A percentile compares a stretch with the other conserved stretches of the same genome.
Conservation (phyloP, 2,329 filamentous ascomycete genomes). For the Elsinoe arachidis region DNA sequence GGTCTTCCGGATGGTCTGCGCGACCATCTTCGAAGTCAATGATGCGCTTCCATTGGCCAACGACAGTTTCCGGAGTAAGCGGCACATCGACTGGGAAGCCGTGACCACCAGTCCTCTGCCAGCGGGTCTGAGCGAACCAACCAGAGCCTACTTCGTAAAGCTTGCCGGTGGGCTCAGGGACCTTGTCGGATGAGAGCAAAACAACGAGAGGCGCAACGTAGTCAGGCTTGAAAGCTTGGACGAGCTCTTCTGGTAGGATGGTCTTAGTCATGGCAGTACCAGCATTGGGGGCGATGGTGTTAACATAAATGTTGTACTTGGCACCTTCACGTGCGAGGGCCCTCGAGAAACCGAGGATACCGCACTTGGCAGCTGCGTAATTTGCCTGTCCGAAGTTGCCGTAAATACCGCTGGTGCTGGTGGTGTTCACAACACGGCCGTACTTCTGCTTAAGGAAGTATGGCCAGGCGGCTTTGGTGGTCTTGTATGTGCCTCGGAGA, state of each 20-base stretch:
- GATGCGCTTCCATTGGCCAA: slow-evolving; percentile 67
- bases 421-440: slow-evolving; percentile 92
- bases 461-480: slow-evolving; percentile 95
- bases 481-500: slow-evolving; percentile 88
- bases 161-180: slow-evolving; percentile 75
- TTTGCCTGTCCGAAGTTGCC: slow-evolving; percentile 99
- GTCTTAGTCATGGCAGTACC: slow-evolving; percentile 91
- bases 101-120: slow-evolving; percentile 84
- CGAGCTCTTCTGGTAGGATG: slow-evolving; percentile 92
- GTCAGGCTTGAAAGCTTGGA: slow-evolving; percentile 98
- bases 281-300: slow-evolving; percentile 96
- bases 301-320: slow-evolving; percentile 97
- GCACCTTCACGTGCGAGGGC: slow-evolving; percentile 84
- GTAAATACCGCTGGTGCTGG: slow-evolving; percentile 94
- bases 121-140: slow-evolving; percentile 85
- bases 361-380: slow-evolving; percentile 64
- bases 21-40: slow-evolving; percentile 79
- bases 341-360: slow-evolving; percentile 90
- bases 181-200: slow-evolving; percentile 76
- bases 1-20: slow-evolving; percentile 75
- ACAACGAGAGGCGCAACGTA: slow-evolving; percentile 93
- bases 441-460: slow-evolving; percentile 99
- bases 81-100: slow-evolving; percentile 82
- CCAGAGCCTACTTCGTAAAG: slow-evolving; percentile 93
- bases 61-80: slow-evolving; percentile 76